Evolutionary conservation across 2,329 filamentous ascomycete species (phyloP).

Genomic region (Cladobotryum protrusum): DNA sequence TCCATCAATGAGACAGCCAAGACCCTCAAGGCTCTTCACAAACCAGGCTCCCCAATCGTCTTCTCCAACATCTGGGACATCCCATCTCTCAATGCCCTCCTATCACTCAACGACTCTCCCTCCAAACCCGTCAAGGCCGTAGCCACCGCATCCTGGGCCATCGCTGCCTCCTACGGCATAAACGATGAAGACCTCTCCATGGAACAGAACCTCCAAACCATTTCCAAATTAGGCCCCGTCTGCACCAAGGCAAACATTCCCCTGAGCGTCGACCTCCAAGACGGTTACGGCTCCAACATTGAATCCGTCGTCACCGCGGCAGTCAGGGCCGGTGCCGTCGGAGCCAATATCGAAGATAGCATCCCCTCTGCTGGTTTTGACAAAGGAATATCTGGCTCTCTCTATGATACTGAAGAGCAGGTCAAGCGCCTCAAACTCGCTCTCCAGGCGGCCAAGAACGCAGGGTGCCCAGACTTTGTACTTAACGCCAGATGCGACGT

Average conservation of each 20-base stretch:
- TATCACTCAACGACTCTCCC: slow-evolving; percentile 32
- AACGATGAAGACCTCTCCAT: slow-evolving; percentile 44
- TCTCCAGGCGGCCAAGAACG: slow-evolving; percentile 35
- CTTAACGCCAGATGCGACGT: slow-evolving; percentile 55
- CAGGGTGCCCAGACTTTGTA: slow-evolving; percentile 48
- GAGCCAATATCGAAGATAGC: slow-evolving; percentile 54
- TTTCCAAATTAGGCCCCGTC: slow-evolving; percentile 38
- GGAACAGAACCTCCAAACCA: slow-evolving; percentile 43
- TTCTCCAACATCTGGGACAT: slow-evolving; percentile 52
- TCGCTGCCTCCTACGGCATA: slow-evolving; percentile 40
- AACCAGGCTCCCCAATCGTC: slow-evolving; percentile 44
- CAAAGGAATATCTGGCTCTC: slow-evolving; percentile 24
- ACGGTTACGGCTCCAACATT: slow-evolving; percentile 48
- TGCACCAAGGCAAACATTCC: slow-evolving; percentile 37
- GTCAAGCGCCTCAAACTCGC: slow-evolving; percentile 38
- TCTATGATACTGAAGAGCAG: slow-evolving; percentile 39
- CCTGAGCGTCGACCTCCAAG: slow-evolving; percentile 53
- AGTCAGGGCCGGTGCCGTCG: slow-evolving; percentile 47
- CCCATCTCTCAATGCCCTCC: slow-evolving; percentile 39
- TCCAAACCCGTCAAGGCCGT: slow-evolving; percentile 35
- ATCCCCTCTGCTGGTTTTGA: slow-evolving; percentile 29
- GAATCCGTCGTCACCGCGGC: slow-evolving; percentile 37
- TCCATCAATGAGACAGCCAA: slow-evolving; percentile 27
- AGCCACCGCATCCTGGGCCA: slow-evolving; percentile 45
- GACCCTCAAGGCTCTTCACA: slow-evolving; percentile 39